These are phyloP conservation scores for Russula vinacea DNA, from an alignment of 768 basidiomycete species.

Conservation along the genomic window DNA sequence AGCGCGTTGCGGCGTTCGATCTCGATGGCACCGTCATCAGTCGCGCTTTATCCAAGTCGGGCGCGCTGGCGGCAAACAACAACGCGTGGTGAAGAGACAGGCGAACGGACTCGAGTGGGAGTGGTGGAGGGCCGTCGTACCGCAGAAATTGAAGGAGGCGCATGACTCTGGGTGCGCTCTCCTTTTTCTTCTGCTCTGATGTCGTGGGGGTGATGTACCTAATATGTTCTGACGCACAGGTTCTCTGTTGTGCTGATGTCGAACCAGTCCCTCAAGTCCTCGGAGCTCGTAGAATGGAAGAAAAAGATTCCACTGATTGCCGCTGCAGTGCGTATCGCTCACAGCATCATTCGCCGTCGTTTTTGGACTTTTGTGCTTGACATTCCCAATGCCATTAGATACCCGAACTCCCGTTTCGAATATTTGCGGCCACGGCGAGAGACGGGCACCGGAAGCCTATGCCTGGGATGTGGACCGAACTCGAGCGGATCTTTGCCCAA, in stretches of 20 bases:
- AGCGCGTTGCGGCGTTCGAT: conserved; percentile 79
- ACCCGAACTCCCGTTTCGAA: conserved; percentile 66
- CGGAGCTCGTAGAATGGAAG: conserved; percentile 62
- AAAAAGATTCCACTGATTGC: conserved; percentile 71
- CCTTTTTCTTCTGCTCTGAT: not conserved
- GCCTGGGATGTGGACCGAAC: conserved; percentile 79
- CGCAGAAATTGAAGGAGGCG: conserved; percentile 57
- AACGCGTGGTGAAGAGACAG: conserved; percentile 34
- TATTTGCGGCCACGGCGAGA: conserved; percentile 72
- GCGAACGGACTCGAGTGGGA: conserved; percentile 51
- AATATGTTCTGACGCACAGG: conserved; percentile 38
- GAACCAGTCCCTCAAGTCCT: conserved; percentile 64
- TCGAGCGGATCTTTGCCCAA: conserved; percentile 58
- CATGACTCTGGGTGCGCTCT: conserved; percentile 55
- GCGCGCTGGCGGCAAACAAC: conserved; percentile 31
- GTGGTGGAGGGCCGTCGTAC: conserved; percentile 73
- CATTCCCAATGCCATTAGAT: conserved; percentile 43
- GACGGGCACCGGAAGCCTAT: conserved; percentile 85
- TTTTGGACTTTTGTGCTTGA: conserved; percentile 10
- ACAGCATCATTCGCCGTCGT: not conserved
- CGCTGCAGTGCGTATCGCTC: conserved; percentile 45
- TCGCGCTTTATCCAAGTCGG: conserved; percentile 41
- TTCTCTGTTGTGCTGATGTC: conserved; percentile 74
- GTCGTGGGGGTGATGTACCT: not conserved
- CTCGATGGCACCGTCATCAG: conserved; percentile 82